Evolutionary conservation across 257 asterid genomes (phyloP).

Genomic region (Forsythia viridissima): DNA sequence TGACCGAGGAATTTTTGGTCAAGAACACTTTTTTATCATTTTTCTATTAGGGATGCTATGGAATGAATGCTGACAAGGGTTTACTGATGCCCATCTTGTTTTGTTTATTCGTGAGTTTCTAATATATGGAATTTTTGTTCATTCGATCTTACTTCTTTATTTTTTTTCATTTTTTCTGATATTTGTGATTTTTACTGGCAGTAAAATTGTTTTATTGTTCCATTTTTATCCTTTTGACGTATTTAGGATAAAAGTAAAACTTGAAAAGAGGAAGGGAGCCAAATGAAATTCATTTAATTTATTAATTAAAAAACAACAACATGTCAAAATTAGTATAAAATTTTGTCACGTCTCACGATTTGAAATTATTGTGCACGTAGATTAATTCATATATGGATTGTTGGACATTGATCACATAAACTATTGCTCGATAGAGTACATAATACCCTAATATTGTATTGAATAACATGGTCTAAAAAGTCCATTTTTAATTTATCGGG

Average conservation of each 20-base stretch:
- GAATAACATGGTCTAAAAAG: neutral
- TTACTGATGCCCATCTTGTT: conserved; percentile 14
- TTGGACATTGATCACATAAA: too few relatives aligned
- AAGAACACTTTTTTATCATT: conserved; percentile 19
- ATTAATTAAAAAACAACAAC: too few relatives aligned
- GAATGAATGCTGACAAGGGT: conserved; percentile 31
- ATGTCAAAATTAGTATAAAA: too few relatives aligned
- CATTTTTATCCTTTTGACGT: neutral
- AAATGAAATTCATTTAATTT: too few relatives aligned
- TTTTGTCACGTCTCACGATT: too few relatives aligned
- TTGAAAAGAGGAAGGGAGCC: neutral
- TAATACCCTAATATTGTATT: neutral
- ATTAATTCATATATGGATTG: neutral
- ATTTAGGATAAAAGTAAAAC: neutral
- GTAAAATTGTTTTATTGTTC: neutral
- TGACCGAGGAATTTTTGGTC: conserved; percentile 52
- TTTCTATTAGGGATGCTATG: conserved; percentile 9
- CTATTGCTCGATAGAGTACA: neutral
- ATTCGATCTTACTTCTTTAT: conserved; percentile 13
- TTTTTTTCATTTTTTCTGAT: neutral
- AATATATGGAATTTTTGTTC: conserved; percentile 19
- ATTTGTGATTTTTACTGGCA: neutral
- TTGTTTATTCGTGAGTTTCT: conserved; percentile 17
- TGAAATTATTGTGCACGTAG: too few relatives aligned
- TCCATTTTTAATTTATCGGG: neutral